A percentile compares a stretch with the other conserved stretches of the same genome.
phyloP scores from a whole-genome alignment of 345 rosid genomes.

The Bruguiera gymnorhiza region DNA sequence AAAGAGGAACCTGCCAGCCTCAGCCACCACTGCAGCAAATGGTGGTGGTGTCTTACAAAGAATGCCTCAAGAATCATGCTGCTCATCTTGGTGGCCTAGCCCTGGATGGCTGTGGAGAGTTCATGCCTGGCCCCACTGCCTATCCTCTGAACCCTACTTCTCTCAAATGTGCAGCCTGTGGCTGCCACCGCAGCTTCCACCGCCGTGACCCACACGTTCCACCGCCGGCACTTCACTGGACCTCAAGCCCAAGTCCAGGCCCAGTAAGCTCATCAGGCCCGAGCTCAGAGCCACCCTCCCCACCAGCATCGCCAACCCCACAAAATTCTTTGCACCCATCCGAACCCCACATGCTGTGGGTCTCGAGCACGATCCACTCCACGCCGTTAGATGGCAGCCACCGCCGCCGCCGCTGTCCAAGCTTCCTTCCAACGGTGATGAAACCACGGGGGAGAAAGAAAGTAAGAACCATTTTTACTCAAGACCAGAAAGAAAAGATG shows the following conservation, averaged over 20 bases:
- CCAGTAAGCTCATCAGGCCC: conserved; percentile 26
- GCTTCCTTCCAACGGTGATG: conserved; percentile 14
- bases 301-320: conserved; percentile 57
- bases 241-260: conserved; percentile 35
- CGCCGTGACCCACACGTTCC: conserved; percentile 51
- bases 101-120: conserved; percentile 85
- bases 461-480: conserved; percentile 61
- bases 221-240: conserved; percentile 18
- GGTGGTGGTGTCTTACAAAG: conserved; percentile 68
- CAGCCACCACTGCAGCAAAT: neutral
- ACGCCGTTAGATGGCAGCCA: conserved; percentile 35
- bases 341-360: conserved; percentile 54
- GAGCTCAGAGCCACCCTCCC: conserved; percentile 33
- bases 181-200: conserved; percentile 86
- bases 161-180: conserved; percentile 75
- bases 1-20: conserved; percentile 2
- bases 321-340: conserved; percentile 55
- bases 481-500: conserved; percentile 72
- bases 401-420: conserved; percentile 6
- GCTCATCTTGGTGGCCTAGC: conserved; percentile 71
- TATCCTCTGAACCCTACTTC: conserved; percentile 43
- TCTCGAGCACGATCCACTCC: conserved; percentile 42
- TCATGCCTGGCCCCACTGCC: conserved; percentile 48
- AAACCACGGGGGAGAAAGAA: conserved; percentile 41
- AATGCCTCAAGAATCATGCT: conserved; percentile 81